These are phyloP conservation scores for Yamadazyma ubonensis DNA, from an alignment of 805 yeast species.

Conservation along the genomic window DNA sequence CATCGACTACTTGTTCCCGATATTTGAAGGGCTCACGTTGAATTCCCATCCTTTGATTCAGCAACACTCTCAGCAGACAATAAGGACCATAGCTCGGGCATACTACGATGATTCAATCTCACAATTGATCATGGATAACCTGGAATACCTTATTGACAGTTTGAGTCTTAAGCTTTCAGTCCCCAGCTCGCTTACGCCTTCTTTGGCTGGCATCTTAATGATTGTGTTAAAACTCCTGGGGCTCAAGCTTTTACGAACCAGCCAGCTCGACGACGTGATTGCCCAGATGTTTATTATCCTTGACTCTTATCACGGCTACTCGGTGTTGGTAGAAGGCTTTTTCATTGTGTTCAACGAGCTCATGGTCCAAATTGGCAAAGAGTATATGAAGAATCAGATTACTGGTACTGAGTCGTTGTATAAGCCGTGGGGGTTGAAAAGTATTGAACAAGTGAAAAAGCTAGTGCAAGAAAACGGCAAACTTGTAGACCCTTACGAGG, in stretches of 20 bases:
- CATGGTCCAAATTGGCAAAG: conserved; percentile 37
- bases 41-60: conserved; percentile 43
- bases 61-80: conserved; percentile 55
- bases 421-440: conserved; percentile 62
- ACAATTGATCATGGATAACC: conserved; percentile 58
- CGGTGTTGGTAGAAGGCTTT: conserved; percentile 67
- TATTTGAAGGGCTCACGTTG: conserved; percentile 68
- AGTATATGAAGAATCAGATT: conserved; percentile 10
- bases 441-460: conserved; percentile 42
- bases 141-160: conserved; percentile 79
- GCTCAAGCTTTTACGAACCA: conserved; percentile 48
- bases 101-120: conserved; percentile 56
- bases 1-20: conserved; percentile 68
- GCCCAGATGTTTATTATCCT: conserved; percentile 71
- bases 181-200: conserved; percentile 65
- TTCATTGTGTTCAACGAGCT: conserved; percentile 68
- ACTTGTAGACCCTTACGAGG: conserved; percentile 26
- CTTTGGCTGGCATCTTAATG: conserved; percentile 66
- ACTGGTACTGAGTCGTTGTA: conserved; percentile 19
- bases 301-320: conserved; percentile 84
- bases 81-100: conserved; percentile 47
- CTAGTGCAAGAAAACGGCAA: conserved; percentile 40
- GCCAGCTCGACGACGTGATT: conserved; percentile 69
- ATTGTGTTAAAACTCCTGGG: conserved; percentile 75
- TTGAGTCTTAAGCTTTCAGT: conserved; percentile 69